A percentile compares a stretch with the other conserved stretches of the same genome.
These are phyloP conservation scores for Hypholoma sublateritium DNA, from an alignment of 768 basidiomycete species.

Conservation along the genomic window DNA sequence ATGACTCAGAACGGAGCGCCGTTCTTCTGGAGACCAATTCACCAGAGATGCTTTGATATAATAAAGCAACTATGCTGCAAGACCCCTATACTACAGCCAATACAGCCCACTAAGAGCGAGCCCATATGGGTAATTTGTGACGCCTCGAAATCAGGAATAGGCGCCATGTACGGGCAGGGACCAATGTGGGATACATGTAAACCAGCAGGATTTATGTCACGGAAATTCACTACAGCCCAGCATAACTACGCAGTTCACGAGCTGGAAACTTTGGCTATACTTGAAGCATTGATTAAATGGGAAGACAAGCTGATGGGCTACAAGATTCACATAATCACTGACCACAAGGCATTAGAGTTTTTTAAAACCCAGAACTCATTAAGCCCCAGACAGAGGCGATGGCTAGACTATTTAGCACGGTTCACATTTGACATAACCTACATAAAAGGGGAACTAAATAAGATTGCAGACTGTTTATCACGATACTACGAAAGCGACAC, in stretches of 20 bases:
- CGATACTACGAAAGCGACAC: constrained; percentile 27
- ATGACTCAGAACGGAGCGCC: too few relatives aligned
- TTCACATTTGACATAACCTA: constrained; percentile 18
- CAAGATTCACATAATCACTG: constrained; percentile 28
- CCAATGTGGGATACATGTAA: too few relatives aligned
- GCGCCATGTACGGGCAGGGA: too few relatives aligned
- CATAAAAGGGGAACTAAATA: constrained; percentile 15
- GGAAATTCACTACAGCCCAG: constrained; percentile 32
- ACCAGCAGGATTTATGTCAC: constrained; percentile 26
- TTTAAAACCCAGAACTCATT: constrained; percentile 26
- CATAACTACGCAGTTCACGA: constrained; percentile 20
- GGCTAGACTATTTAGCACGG: constrained; percentile 12
- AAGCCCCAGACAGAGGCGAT: constrained; percentile 7
- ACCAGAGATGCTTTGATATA: too few relatives aligned
- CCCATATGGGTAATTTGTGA: too few relatives aligned
- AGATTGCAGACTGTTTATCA: constrained; percentile 14
- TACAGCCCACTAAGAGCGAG: too few relatives aligned
- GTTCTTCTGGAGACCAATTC: too few relatives aligned
- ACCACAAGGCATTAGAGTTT: constrained; percentile 31
- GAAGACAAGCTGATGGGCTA: constrained; percentile 27
- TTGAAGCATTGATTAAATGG: constrained; percentile 34
- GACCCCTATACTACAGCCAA: too few relatives aligned
- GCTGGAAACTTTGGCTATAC: constrained; percentile 35
- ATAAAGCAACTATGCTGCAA: too few relatives aligned
- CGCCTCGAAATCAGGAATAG: too few relatives aligned